Evolutionary conservation across 2,329 filamentous ascomycete species (phyloP).

Genomic region (Sporothrix sp.): DNA sequence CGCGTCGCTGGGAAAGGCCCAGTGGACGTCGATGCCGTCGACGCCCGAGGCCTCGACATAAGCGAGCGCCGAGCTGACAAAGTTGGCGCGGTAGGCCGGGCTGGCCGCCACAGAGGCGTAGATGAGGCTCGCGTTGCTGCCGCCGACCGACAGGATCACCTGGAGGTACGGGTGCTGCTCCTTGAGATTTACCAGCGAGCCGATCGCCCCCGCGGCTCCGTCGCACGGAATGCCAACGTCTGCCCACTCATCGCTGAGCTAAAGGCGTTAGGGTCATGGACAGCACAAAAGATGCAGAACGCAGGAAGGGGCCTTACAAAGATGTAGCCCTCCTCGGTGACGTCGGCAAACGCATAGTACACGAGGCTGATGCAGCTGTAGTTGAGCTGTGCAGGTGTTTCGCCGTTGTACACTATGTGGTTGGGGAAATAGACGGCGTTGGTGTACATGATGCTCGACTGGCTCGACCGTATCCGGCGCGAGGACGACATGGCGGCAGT

Average conservation of each 20-base stretch:
- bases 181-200: constrained; percentile 65
- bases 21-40: constrained; percentile 72
- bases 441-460: constrained; percentile 45
- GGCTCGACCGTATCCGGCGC: constrained; percentile 37
- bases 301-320: constrained; percentile 47
- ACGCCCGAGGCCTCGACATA: constrained; percentile 62
- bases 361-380: constrained; percentile 70
- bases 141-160: constrained; percentile 69
- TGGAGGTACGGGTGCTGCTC: constrained; percentile 59
- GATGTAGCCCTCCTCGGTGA: constrained; percentile 61
- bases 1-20: constrained; percentile 62
- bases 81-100: constrained; percentile 52
- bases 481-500: constrained; percentile 28
- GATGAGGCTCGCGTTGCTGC: constrained; percentile 52
- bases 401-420: constrained; percentile 60
- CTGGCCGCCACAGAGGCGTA: constrained; percentile 59
- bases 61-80: constrained; percentile 56
- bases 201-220: constrained; percentile 59
- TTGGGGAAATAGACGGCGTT: constrained; percentile 86
- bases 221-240: constrained; percentile 65
- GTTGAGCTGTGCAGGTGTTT: constrained; percentile 64
- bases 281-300: neutral
- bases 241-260: constrained; percentile 74
- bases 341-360: constrained; percentile 73
- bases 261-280: neutral